Evolutionary conservation across 768 basidiomycete species (phyloP).

Genomic region (Mycena sanguinolenta): DNA sequence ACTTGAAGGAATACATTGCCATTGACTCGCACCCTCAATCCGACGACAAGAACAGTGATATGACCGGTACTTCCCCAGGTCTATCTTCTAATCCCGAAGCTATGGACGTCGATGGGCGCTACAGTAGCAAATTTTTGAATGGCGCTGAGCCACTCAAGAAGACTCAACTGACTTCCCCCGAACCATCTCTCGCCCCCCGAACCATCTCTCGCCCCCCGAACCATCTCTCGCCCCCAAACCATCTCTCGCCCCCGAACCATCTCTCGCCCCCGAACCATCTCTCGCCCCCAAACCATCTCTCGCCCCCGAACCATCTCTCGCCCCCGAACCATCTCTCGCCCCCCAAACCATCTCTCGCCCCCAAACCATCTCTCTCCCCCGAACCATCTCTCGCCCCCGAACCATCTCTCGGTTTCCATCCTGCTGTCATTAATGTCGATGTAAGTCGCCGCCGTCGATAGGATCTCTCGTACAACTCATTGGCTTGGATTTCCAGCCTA

Average conservation of each 20-base stretch:
- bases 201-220: no score
- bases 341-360: no score
- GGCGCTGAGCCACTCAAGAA: neutral
- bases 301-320: no score
- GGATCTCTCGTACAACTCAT: neutral
- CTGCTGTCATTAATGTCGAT: constrained; percentile 26
- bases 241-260: no score
- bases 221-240: no score
- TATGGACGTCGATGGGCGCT: constrained; percentile 29
- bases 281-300: no score
- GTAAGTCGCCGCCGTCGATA: neutral
- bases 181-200: no score
- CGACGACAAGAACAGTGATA: constrained; percentile 9
- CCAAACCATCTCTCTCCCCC: no score
- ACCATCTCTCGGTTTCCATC: neutral
- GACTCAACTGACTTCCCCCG: neutral
- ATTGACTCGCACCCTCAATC: neutral
- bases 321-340: no score
- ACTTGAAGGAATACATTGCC: neutral
- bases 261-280: no score
- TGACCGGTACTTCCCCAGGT: neutral
- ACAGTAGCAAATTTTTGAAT: neutral
- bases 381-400: no score
- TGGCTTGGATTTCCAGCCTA: neutral
- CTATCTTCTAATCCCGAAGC: neutral